These are phyloP conservation scores for Penicillium nucicola DNA, from an alignment of 495 filamentous ascomycete genomes.

Conservation along the genomic window DNA sequence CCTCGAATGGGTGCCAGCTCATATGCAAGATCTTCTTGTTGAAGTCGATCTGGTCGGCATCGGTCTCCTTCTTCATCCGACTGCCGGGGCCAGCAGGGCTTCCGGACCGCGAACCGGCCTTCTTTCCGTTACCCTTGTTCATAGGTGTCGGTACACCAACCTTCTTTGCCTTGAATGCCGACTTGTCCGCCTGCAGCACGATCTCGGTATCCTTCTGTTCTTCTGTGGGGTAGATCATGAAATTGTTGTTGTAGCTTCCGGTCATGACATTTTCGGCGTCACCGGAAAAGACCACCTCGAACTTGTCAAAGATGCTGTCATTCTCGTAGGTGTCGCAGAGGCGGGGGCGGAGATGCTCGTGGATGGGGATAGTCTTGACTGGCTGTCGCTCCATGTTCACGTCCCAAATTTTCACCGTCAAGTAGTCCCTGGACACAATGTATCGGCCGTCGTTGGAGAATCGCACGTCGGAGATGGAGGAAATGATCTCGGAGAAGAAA, in stretches of 20 bases:
- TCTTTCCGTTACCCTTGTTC: constrained; percentile 81
- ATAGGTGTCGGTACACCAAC: constrained; percentile 97
- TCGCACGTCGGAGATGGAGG: constrained; percentile 96
- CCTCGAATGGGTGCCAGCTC: constrained; percentile 99
- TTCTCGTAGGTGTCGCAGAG: constrained; percentile 99
- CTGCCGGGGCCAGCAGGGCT: constrained; percentile 90
- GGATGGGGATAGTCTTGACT: constrained; percentile 97
- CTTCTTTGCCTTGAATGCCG: constrained; percentile 99
- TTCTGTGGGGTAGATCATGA: constrained; percentile 99
- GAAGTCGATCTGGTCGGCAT: constrained; percentile 99
- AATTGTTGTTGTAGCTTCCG: constrained; percentile 99
- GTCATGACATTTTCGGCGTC: constrained; percentile 99
- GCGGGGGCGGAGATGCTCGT: constrained; percentile 91
- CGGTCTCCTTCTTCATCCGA: constrained; percentile 97
- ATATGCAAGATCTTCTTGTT: constrained; percentile 99
- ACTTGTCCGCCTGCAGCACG: constrained; percentile 96
- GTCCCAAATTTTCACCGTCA: constrained; percentile 99
- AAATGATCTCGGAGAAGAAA: constrained; percentile 99
- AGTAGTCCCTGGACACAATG: constrained; percentile 94
- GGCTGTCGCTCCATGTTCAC: constrained; percentile 98
- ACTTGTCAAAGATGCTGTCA: constrained; percentile 99
- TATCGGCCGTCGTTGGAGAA: constrained; percentile 96
- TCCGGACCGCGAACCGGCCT: constrained; percentile 76
- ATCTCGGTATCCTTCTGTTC: constrained; percentile 95
- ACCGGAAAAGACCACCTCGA: constrained; percentile 97